phyloP scores from a whole-genome alignment of 2,329 filamentous ascomycete genomes.

The Exophiala viscosa region DNA sequence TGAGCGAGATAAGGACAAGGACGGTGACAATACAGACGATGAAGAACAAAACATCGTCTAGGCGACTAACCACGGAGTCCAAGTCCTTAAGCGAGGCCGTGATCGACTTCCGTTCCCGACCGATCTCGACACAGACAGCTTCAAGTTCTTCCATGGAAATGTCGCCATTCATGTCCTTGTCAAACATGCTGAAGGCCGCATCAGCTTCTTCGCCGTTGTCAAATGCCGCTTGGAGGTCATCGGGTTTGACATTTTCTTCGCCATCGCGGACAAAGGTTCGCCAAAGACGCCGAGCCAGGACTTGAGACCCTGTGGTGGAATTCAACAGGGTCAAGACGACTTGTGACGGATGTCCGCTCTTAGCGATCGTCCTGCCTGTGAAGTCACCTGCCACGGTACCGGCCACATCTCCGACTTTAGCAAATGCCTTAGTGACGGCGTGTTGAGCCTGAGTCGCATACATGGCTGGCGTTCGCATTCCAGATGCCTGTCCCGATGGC shows the following conservation, averaged over 20 bases:
- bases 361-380: conserved; percentile 67
- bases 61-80: conserved; percentile 85
- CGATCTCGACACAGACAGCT: conserved; percentile 88
- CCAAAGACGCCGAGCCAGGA: conserved; percentile 81
- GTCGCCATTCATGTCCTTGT: conserved; percentile 94
- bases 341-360: conserved; percentile 75
- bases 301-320: conserved; percentile 70
- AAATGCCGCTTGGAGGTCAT: conserved; percentile 76
- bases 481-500: conserved; percentile 48
- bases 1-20: conserved; percentile 82
- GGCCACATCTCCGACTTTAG: conserved; percentile 79
- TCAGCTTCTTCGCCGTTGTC: conserved; percentile 80
- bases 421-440: conserved; percentile 70
- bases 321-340: conserved; percentile 75
- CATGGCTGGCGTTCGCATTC: conserved; percentile 69
- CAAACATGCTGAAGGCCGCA: conserved; percentile 85
- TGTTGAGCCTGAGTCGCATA: conserved; percentile 66
- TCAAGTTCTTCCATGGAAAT: conserved; percentile 95
- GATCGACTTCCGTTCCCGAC: conserved; percentile 90
- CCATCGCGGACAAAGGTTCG: conserved; percentile 75
- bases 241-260: conserved; percentile 70
- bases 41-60: conserved; percentile 85
- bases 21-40: conserved; percentile 76
- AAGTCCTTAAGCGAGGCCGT: conserved; percentile 91
- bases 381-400: conserved; percentile 87